A percentile compares a stretch with the other conserved stretches of the same genome.
These are phyloP conservation scores for Scleromitrula shiraiana DNA, from an alignment of 2,329 filamentous ascomycete species.

Conservation along the genomic window DNA sequence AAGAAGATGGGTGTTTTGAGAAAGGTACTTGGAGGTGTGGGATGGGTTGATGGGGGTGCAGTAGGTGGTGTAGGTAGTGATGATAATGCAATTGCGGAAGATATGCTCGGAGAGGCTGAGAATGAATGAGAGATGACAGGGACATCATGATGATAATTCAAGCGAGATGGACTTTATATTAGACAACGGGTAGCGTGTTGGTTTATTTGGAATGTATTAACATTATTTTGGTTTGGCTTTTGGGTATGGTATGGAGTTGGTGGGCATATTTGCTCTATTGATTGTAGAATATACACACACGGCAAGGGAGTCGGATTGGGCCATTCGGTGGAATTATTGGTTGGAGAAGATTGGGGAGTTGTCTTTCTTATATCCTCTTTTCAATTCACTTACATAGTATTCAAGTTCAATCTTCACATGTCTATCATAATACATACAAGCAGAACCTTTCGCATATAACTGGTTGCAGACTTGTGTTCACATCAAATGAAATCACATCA, in stretches of 20 bases:
- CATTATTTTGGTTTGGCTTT: no score
- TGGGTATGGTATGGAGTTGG: background rate
- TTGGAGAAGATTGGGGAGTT: no score
- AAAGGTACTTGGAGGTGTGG: constrained; percentile 37
- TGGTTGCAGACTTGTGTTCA: background rate
- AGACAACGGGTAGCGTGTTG: no score
- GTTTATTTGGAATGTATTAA: no score
- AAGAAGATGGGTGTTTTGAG: constrained; percentile 47
- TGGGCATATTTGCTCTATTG: no score
- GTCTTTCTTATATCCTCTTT: no score
- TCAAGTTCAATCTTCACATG: background rate
- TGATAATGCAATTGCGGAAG: background rate
- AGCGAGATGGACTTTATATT: background rate
- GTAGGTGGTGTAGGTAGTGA: constrained; percentile 3
- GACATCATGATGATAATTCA: background rate
- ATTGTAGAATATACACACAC: no score
- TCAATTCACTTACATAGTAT: background rate
- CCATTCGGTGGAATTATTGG: no score
- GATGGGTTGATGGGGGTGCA: constrained; percentile 17
- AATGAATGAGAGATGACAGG: constrained; percentile 4
- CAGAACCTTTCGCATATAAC: background rate
- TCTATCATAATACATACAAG: background rate
- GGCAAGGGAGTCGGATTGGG: no score
- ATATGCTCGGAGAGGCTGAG: background rate
- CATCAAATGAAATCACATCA: background rate